These are phyloP conservation scores for Incumbomyces delicatus DNA, from an alignment of 2,329 filamentous ascomycete species.

Conservation along the genomic window DNA sequence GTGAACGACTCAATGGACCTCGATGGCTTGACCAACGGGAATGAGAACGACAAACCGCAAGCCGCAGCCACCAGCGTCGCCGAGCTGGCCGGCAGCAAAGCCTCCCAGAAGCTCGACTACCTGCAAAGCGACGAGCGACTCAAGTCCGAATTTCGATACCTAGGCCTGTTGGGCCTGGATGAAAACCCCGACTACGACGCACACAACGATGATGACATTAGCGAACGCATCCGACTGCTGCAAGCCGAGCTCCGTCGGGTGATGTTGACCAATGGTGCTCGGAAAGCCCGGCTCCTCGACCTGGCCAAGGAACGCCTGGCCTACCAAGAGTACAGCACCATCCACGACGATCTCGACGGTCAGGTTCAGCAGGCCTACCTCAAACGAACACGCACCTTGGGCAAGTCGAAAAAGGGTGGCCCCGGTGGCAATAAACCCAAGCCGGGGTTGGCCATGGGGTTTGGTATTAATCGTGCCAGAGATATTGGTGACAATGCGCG, in stretches of 20 bases:
- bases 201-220: slow-evolving; percentile 88
- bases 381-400: slow-evolving; percentile 87
- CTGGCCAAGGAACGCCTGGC: slow-evolving; percentile 88
- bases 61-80: slow-evolving; percentile 71
- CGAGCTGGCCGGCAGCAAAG: slow-evolving; percentile 58
- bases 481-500: slow-evolving; percentile 79
- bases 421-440: slow-evolving; percentile 46
- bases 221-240: slow-evolving; percentile 74
- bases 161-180: slow-evolving; percentile 71
- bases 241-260: slow-evolving; percentile 75
- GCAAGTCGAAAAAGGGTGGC: slow-evolving; percentile 84
- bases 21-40: slow-evolving; percentile 27
- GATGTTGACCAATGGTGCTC: slow-evolving; percentile 78
- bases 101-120: slow-evolving; percentile 74
- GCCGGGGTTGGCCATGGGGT: slow-evolving; percentile 42
- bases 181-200: slow-evolving; percentile 70
- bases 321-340: slow-evolving; percentile 92
- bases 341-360: slow-evolving; percentile 88
- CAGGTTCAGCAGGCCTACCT: slow-evolving; percentile 93
- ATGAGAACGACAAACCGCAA: slow-evolving; percentile 39
- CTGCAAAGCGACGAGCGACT: slow-evolving; percentile 79
- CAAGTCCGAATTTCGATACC: slow-evolving; percentile 80
- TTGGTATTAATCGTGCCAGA: slow-evolving; percentile 54
- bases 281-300: slow-evolving; percentile 77
- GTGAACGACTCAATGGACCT: slow-evolving; percentile 39